Conservation (phyloP, 2,329 filamentous ascomycete species). For the Immersiporthe knoxdaviesiana region DNA sequence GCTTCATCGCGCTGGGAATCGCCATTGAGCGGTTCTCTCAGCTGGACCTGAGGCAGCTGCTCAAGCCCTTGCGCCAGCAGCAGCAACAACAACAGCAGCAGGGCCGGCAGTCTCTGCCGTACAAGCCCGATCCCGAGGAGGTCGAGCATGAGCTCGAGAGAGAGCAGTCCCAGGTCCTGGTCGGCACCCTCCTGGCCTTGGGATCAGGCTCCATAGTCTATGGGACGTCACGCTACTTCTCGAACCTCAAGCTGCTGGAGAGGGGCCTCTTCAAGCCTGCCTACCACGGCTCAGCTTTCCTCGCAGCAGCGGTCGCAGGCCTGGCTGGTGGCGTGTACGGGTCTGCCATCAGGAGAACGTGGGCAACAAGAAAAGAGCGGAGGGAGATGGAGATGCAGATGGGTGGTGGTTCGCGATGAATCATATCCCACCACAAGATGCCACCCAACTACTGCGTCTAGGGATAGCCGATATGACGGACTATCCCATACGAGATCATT, state of each 20-base stretch:
- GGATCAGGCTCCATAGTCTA: conserved; percentile 51
- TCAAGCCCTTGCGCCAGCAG: conserved; percentile 34
- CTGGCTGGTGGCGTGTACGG: conserved; percentile 39
- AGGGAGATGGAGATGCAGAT: conserved; percentile 21
- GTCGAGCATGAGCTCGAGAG: conserved; percentile 33
- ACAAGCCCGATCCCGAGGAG: conserved; percentile 17
- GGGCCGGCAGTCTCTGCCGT: conserved; percentile 23
- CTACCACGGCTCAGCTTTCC: conserved; percentile 37
- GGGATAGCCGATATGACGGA: background rate
- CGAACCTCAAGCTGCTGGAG: conserved; percentile 46
- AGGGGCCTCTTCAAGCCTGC: conserved; percentile 46
- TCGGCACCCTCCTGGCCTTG: conserved; percentile 47
- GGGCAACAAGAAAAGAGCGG: conserved; percentile 30
- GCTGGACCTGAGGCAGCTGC: conserved; percentile 43
- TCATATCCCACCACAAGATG: background rate
- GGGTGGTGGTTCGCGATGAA: conserved; percentile 14
- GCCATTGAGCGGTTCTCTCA: conserved; percentile 52
- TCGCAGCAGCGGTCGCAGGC: conserved; percentile 38
- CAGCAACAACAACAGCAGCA: conserved; percentile 25
- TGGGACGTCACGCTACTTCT: conserved; percentile 52
- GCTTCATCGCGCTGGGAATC: conserved; percentile 55
- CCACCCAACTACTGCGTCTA: background rate
- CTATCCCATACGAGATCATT: background rate
- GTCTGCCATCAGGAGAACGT: conserved; percentile 32
- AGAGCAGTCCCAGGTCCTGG: conserved; percentile 41